phyloP scores from a whole-genome alignment of 768 basidiomycete species.

The Paxillus rubicundulus region DNA sequence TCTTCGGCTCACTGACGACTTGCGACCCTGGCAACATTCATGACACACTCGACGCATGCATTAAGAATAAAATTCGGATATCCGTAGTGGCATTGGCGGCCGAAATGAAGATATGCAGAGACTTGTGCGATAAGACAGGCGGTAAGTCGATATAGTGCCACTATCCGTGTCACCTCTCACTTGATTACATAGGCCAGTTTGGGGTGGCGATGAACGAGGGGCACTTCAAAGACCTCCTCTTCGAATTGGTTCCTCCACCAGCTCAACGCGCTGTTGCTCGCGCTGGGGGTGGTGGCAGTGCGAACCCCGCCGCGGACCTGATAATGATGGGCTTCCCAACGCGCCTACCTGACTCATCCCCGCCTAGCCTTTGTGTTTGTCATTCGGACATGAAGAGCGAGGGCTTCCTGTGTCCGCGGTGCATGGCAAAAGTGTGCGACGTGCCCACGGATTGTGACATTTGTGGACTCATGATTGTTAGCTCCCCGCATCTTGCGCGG shows the following conservation, averaged over 20 bases:
- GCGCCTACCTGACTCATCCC: constrained; percentile 78
- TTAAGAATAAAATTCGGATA: constrained; percentile 82
- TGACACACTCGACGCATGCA: constrained; percentile 84
- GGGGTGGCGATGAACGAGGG: constrained; percentile 99
- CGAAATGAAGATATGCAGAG: constrained; percentile 97
- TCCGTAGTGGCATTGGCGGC: constrained; percentile 93
- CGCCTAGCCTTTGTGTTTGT: constrained; percentile 86
- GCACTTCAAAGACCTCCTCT: constrained; percentile 92
- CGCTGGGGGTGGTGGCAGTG: constrained; percentile 40
- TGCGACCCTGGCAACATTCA: constrained; percentile 98
- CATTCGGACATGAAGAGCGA: constrained; percentile 90
- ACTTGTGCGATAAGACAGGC: constrained; percentile 87
- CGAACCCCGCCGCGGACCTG: constrained; percentile 76
- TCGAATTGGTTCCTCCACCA: constrained; percentile 94
- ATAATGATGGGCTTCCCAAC: constrained; percentile 99
- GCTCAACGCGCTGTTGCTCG: constrained; percentile 65
- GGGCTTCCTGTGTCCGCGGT: constrained; percentile 94
- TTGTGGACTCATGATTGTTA: constrained; percentile 96
- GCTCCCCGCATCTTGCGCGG: constrained; percentile 93
- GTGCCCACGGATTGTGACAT: constrained; percentile 98
- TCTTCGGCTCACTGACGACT: constrained; percentile 94
- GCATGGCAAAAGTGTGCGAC: constrained; percentile 91
- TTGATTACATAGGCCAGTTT: constrained; percentile 60
- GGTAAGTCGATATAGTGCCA: constrained; percentile 44
- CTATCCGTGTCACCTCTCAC: constrained; percentile 8